These are phyloP conservation scores for Gilbertella persicaria DNA, from an alignment of 371 early-diverging fungal genomes.

Conservation along the genomic window DNA sequence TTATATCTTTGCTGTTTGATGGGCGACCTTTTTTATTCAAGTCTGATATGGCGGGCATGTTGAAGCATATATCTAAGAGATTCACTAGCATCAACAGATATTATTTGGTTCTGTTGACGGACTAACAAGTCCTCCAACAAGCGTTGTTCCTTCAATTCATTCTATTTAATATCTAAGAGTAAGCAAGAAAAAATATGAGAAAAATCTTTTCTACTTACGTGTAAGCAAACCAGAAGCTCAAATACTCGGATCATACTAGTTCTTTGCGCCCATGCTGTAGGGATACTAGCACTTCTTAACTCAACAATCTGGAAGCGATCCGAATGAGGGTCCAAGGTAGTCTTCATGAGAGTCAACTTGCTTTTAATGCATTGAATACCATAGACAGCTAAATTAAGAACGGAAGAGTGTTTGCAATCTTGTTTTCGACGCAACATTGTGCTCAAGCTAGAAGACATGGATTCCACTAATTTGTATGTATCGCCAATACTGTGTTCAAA, in stretches of 20 bases:
- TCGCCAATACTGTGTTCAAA: constrained; percentile 14
- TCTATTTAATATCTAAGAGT: constrained; percentile 1
- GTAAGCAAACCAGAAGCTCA: constrained; percentile 11
- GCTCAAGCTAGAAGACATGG: constrained; percentile 13
- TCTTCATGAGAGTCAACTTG: constrained; percentile 4
- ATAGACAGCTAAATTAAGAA: constrained; percentile 9
- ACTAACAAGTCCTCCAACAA: constrained; percentile 1
- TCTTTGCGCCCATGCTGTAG: constrained; percentile 7
- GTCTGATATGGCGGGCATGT: constrained; percentile 3
- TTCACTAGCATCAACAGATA: constrained; percentile 5
- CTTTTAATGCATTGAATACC: constrained; percentile 11
- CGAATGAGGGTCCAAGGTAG: constrained; percentile 3
- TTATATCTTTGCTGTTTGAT: constrained; percentile 3
- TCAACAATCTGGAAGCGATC: constrained; percentile 5
- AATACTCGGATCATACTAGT: constrained; percentile 3
- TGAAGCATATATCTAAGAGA: constrained; percentile 7
- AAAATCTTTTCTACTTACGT: constrained; percentile 4
- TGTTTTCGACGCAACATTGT: constrained; percentile 8
- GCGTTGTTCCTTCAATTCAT: constrained; percentile 7
- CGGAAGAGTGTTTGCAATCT: constrained; percentile 5
- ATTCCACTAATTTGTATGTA: constrained; percentile 13
- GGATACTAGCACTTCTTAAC: constrained; percentile 1
- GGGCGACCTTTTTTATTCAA: constrained; percentile 3
- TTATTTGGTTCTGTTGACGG: constrained; percentile 2
- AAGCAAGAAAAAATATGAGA: background rate